Percentiles rank a stretch among this genome's conserved stretches.
Conservation (phyloP, 2,329 filamentous ascomycete genomes). For the Annulohypoxylon truncatum region DNA sequence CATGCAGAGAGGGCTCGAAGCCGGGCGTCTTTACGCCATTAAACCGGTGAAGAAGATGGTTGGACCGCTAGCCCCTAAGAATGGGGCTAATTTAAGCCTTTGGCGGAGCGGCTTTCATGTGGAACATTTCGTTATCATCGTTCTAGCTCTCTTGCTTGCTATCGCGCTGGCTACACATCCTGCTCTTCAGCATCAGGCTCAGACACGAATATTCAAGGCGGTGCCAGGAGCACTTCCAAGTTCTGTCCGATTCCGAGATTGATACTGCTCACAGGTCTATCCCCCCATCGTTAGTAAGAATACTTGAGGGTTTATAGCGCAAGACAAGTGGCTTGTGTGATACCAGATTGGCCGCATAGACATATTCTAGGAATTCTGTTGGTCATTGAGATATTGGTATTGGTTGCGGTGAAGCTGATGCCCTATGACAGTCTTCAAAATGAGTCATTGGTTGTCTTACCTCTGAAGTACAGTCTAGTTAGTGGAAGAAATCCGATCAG, state of each 20-base stretch:
- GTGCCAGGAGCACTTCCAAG: slow-evolving; percentile 30
- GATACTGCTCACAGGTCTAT: neutral
- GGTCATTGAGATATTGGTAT: neutral
- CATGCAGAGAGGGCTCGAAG: slow-evolving; percentile 50
- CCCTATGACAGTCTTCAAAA: neutral
- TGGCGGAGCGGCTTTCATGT: slow-evolving; percentile 17
- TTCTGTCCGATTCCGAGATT: slow-evolving; percentile 23
- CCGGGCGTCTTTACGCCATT: slow-evolving; percentile 48
- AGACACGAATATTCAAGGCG: slow-evolving; percentile 34
- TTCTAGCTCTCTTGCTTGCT: slow-evolving; percentile 37
- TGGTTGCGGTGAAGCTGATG: neutral
- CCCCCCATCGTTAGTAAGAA: neutral
- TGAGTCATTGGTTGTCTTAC: neutral
- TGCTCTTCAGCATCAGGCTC: slow-evolving; percentile 43
- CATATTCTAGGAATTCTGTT: neutral
- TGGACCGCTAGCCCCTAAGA: slow-evolving; percentile 49
- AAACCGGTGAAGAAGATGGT: slow-evolving; percentile 56
- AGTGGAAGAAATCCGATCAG: neutral
- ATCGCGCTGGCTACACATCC: slow-evolving; percentile 45
- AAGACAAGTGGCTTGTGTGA: neutral
- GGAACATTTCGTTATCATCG: slow-evolving; percentile 34
- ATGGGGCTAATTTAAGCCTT: slow-evolving; percentile 14
- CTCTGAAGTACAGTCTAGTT: neutral
- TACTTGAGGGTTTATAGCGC: neutral
- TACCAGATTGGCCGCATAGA: neutral